Evolutionary conservation across 2,329 filamentous ascomycete genomes (phyloP).

Genomic region (Penicillium polonicum): DNA sequence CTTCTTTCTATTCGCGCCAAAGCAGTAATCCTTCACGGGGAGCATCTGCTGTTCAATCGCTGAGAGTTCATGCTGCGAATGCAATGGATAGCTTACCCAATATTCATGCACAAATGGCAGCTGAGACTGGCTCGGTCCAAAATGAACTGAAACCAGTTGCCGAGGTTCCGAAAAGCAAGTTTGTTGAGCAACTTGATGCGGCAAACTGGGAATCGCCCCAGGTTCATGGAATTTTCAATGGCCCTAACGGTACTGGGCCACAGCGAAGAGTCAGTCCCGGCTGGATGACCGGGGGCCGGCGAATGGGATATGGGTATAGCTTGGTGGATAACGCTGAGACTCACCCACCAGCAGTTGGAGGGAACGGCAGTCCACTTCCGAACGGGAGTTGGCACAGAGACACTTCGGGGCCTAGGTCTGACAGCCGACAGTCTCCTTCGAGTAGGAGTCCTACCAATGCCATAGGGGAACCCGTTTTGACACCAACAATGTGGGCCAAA

Average conservation of each 20-base stretch:
- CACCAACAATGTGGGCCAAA: slow-evolving; percentile 5
- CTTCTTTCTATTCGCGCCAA: slow-evolving; percentile 31
- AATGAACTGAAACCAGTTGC: background rate
- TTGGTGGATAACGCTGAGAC: slow-evolving; percentile 32
- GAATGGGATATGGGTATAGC: slow-evolving; percentile 42
- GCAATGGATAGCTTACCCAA: slow-evolving; percentile 1
- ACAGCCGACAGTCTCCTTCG: background rate
- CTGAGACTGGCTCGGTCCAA: background rate
- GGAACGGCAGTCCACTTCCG: background rate
- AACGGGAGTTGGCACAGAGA: background rate
- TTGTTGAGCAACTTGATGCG: slow-evolving; percentile 34
- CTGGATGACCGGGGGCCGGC: slow-evolving; percentile 44
- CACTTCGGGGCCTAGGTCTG: background rate
- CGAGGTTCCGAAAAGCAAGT: slow-evolving; percentile 29
- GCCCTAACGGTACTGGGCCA: slow-evolving; percentile 5
- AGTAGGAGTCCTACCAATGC: background rate
- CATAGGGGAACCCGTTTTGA: background rate
- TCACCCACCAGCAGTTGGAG: background rate
- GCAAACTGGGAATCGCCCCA: slow-evolving; percentile 1
- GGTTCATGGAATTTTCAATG: background rate
- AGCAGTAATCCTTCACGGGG: slow-evolving; percentile 16
- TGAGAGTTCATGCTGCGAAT: slow-evolving; percentile 6
- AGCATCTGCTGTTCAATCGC: slow-evolving; percentile 6
- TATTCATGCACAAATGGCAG: slow-evolving; percentile 3
- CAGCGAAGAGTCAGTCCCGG: slow-evolving; percentile 40